A percentile compares a stretch with the other conserved stretches of the same genome.
Evolutionary conservation across 2,329 filamentous ascomycete species (phyloP).

Genomic region (Saccharata proteae): DNA sequence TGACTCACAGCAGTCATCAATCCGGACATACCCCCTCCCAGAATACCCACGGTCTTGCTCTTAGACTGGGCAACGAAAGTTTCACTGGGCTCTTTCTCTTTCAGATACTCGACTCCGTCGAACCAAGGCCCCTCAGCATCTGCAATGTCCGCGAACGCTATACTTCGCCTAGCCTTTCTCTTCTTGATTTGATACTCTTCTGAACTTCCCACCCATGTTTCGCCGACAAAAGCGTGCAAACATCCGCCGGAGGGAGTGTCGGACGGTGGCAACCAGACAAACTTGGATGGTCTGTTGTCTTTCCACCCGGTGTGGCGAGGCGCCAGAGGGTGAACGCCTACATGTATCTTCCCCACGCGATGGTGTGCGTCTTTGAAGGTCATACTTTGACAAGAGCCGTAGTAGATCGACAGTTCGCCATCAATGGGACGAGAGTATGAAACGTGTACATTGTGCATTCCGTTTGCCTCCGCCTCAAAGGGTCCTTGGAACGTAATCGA

Average conservation of each 20-base stretch:
- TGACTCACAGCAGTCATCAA: conserved; percentile 43
- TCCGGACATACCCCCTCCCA: conserved; percentile 54
- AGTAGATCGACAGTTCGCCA: conserved; percentile 15
- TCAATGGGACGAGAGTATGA: conserved; percentile 11
- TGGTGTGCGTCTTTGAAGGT: conserved; percentile 9
- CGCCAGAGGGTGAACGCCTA: conserved; percentile 14
- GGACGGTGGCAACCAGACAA: conserved; percentile 36
- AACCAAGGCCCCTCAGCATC: conserved; percentile 52
- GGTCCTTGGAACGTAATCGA: conserved; percentile 10
- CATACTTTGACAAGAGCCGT: conserved; percentile 12
- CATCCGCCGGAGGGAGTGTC: conserved; percentile 29
- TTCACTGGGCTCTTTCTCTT: conserved; percentile 40
- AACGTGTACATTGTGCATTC: conserved; percentile 14
- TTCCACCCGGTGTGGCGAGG: conserved; percentile 13
- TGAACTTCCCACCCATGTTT: conserved; percentile 30
- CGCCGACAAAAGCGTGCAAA: conserved; percentile 32
- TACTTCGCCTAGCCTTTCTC: conserved; percentile 24
- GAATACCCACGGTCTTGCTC: conserved; percentile 47
- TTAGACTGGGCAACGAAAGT: conserved; percentile 44
- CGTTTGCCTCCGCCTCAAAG: conserved; percentile 11
- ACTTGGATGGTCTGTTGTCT: conserved; percentile 26
- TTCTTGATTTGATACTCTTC: conserved; percentile 25
- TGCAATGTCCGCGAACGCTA: conserved; percentile 35
- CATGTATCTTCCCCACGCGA: conserved; percentile 13
- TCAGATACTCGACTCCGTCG: conserved; percentile 48